Conservation (phyloP, 2,329 filamentous ascomycete genomes). For the Colletotrichum sp. region DNA sequence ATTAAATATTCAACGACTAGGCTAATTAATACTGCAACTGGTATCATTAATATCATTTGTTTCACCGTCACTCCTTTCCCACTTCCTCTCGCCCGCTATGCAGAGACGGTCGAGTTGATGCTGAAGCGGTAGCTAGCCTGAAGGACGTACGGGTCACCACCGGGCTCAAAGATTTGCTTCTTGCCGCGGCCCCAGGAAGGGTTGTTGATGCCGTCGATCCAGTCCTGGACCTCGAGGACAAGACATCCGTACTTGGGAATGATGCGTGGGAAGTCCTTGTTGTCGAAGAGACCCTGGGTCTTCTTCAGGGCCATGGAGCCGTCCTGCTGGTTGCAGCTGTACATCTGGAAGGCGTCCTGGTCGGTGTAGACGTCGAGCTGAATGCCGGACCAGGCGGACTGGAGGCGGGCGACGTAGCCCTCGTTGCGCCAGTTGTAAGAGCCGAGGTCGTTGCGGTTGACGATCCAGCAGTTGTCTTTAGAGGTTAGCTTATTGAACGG, state of each 20-base stretch:
- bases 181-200: constrained; percentile 79
- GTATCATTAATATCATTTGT: constrained; percentile 9
- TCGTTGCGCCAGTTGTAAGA: constrained; percentile 68
- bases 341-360: constrained; percentile 88
- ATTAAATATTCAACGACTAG: not conserved
- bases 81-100: not conserved
- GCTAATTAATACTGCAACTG: not conserved
- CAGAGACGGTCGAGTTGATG: constrained; percentile 38
- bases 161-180: constrained; percentile 66
- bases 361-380: constrained; percentile 81
- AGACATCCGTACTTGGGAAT: constrained; percentile 82
- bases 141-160: constrained; percentile 64
- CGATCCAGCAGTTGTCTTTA: constrained; percentile 70
- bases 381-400: constrained; percentile 81
- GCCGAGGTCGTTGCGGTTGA: constrained; percentile 64
- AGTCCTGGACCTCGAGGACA: constrained; percentile 92
- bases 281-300: constrained; percentile 68
- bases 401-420: constrained; percentile 68
- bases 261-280: constrained; percentile 60
- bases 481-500: not conserved
- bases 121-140: constrained; percentile 67
- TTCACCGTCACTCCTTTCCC: not conserved
- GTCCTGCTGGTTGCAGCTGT: constrained; percentile 80
- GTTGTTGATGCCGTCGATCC: constrained; percentile 92
- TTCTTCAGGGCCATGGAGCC: constrained; percentile 72